Base-by-base conservation (phyloP, 2,329 filamentous ascomycete genomes). In the Cordyceps pruinosa region DNA sequence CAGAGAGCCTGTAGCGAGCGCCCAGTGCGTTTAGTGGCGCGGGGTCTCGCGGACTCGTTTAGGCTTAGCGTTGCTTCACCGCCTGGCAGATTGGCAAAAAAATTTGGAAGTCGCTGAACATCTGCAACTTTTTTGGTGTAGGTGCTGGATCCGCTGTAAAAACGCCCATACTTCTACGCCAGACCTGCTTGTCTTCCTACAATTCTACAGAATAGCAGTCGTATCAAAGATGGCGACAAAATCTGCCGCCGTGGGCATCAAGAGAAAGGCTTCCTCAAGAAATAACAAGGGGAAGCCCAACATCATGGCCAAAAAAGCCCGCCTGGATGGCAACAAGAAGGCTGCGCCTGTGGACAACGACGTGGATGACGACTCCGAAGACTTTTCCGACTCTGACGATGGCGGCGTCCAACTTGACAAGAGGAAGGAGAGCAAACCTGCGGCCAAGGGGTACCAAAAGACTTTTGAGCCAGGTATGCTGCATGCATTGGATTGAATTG, bases 221-320 rank as follows among this genome's bases (percentile, higher is more conserved):
- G 45, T 32, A 58, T 35, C 54, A 48, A 65, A 69, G 59, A 82
- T 83, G 79, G 77, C 77, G 34, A 74, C 74, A 13, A 82, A 78
- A 66, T 66, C 68, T 58, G 70, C 74, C 54, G 70, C 72, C 46
- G 69, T 71, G 35, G 79, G 78, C 51, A 76, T 72, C 59, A 87
- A 87, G 72, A 75, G 84, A 62, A 87, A 86, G 71, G 74, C 76
- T 34, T 70, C 73, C 26, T 68, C 75, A 8, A 66, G 65, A 34
- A 68, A 69, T 34, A 83, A 69, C 35, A 83, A 80, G 67, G 70
- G 74, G 45, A 74, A 68, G 51, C 63, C 72, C 19, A 70, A 72
- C 47, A 72, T 72, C 54, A 73, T 73, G 57, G 62, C 68, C 39
- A 84, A 84, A 69, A 86, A 86, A 67, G 70, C 74, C 39, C 76